Evolutionary conservation across 1,284 basidiomycete genomes (phyloP).

Genomic region (Xerocomus nothofagi): DNA sequence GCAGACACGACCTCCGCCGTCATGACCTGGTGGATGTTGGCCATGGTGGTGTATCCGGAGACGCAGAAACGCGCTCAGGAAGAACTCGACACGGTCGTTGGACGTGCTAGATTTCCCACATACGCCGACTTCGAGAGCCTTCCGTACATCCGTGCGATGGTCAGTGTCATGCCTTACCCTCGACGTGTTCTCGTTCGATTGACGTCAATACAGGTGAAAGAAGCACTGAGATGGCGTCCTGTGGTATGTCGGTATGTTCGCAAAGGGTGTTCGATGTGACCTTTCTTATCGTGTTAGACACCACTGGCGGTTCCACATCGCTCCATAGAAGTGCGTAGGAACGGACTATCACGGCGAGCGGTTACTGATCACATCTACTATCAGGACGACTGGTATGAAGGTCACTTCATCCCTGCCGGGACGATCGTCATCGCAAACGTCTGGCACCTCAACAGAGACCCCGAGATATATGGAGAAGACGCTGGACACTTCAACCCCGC

Average conservation of each 20-base stretch:
- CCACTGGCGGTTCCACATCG: slow-evolving; percentile 7
- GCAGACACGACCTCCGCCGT: slow-evolving; percentile 6
- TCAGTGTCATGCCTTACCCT: not conserved
- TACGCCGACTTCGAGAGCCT: slow-evolving; percentile 8
- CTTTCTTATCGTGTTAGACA: not conserved
- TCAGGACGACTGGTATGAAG: slow-evolving; percentile 17
- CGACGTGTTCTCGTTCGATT: not conserved
- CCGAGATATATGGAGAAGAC: slow-evolving; percentile 12
- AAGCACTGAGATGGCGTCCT: slow-evolving; percentile 10
- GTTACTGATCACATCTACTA: not conserved
- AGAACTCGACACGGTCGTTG: slow-evolving; percentile 40
- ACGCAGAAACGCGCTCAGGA: slow-evolving; percentile 39
- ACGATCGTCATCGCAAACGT: slow-evolving; percentile 16
- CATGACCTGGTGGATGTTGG: slow-evolving; percentile 37
- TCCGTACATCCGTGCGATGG: slow-evolving; percentile 12
- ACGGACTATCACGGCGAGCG: no score
- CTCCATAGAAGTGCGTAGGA: slow-evolving; percentile 3
- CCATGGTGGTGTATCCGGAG: slow-evolving; percentile 41
- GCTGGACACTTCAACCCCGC: slow-evolving; percentile 9
- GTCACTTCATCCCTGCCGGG: slow-evolving; percentile 20
- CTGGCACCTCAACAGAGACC: slow-evolving; percentile 17
- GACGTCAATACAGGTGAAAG: slow-evolving; percentile 1
- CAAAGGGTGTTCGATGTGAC: not conserved
- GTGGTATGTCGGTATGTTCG: not conserved
- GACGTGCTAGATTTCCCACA: slow-evolving; percentile 14